Percentiles rank a stretch among this genome's conserved stretches.
These are phyloP conservation scores for Trapa incisa DNA, from an alignment of 345 rosid species.

Conservation along the genomic window DNA sequence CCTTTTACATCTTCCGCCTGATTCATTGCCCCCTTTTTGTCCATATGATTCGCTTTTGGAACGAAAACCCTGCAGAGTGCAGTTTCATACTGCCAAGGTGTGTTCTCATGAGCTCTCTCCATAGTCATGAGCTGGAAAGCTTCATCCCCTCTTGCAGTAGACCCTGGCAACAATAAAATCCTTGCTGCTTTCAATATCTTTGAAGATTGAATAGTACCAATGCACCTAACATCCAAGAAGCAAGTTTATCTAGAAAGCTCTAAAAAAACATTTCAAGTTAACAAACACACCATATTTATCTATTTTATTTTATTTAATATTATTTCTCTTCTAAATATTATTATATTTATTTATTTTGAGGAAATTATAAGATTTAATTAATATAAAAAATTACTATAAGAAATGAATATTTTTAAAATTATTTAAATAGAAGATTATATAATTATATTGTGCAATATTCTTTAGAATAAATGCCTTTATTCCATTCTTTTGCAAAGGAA, in stretches of 20 bases:
- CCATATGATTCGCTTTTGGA: constrained; percentile 1
- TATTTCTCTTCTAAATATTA: too few relatives aligned
- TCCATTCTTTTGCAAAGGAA: constrained; percentile 7
- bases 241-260: too few relatives aligned
- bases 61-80: background rate
- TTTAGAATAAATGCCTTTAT: constrained; percentile 12
- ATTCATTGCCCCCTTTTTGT: background rate
- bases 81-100: background rate
- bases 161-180: too few relatives aligned
- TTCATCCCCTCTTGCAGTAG: background rate
- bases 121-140: background rate
- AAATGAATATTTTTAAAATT: too few relatives aligned
- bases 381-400: too few relatives aligned
- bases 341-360: too few relatives aligned
- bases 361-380: too few relatives aligned
- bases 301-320: too few relatives aligned
- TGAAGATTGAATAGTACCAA: background rate
- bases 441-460: background rate
- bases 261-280: too few relatives aligned
- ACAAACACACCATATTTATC: too few relatives aligned
- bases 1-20: constrained; percentile 7
- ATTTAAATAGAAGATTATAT: too few relatives aligned
- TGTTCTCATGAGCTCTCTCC: background rate
- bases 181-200: background rate
- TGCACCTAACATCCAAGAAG: too few relatives aligned